A percentile compares a stretch with the other conserved stretches of the same genome.
Evolutionary conservation across 225 moss, liverwort and hornwort species (phyloP).

Genomic region (Pseudisothecium myosuroides): DNA sequence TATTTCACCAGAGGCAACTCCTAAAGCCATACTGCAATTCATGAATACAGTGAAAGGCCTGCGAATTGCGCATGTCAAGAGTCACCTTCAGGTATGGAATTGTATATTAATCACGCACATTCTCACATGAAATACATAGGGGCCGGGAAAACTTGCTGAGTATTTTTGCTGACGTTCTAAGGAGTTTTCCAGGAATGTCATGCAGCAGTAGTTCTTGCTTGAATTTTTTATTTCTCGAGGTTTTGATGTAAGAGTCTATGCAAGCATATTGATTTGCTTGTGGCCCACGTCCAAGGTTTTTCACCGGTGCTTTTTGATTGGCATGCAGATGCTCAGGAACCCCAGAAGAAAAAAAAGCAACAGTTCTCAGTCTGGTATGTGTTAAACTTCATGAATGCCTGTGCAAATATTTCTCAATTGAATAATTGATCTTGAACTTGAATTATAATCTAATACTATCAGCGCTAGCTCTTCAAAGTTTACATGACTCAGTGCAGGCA

Average conservation of each 20-base stretch:
- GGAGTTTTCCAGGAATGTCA: not conserved
- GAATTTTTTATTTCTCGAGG: not conserved
- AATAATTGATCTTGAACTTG: not conserved
- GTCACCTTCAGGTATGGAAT: conserved; percentile 45
- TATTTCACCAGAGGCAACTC: conserved; percentile 40
- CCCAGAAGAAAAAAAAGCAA: not conserved
- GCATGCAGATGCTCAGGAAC: conserved; percentile 49
- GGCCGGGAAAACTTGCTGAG: not conserved
- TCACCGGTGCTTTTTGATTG: not conserved
- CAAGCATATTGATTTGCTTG: not conserved
- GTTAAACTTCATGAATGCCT: not conserved
- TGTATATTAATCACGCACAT: not conserved
- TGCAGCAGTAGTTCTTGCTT: not conserved
- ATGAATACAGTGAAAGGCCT: conserved; percentile 49
- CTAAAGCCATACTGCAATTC: conserved; percentile 41
- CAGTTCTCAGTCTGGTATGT: conserved; percentile 5
- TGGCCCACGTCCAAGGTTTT: not conserved
- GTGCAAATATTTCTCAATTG: not conserved
- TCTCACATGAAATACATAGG: not conserved
- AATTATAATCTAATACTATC: not conserved
- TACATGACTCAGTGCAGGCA: not conserved
- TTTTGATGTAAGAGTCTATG: not conserved
- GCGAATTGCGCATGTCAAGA: conserved; percentile 50
- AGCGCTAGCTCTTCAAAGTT: not conserved
- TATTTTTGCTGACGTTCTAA: not conserved